Evolutionary conservation across 768 basidiomycete genomes (phyloP).

Genomic region (Phylloporus arenicola): DNA sequence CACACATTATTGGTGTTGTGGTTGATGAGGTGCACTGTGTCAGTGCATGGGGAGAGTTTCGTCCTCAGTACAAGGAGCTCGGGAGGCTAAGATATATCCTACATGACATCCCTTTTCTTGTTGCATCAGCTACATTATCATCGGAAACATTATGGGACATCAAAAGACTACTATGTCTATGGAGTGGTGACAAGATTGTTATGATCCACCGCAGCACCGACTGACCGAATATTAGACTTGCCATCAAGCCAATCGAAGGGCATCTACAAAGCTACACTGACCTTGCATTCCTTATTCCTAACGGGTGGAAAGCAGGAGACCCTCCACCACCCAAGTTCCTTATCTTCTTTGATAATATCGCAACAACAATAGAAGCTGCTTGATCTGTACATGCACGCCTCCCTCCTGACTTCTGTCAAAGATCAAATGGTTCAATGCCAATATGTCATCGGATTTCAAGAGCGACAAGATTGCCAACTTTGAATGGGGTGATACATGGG

Average conservation of each 20-base stretch:
- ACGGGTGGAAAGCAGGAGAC: neutral
- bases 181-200: slow-evolving; percentile 1
- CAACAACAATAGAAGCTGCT: neutral
- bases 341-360: no score
- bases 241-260: neutral
- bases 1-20: slow-evolving; percentile 1
- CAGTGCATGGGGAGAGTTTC: slow-evolving; percentile 27
- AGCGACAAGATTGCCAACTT: slow-evolving; percentile 10
- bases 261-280: neutral
- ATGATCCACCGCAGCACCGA: neutral
- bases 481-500: neutral
- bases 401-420: neutral
- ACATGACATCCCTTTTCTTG: slow-evolving; percentile 3
- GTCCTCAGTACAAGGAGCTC: slow-evolving; percentile 29
- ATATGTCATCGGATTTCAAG: slow-evolving; percentile 16
- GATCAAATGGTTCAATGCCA: neutral
- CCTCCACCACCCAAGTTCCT: neutral
- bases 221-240: neutral
- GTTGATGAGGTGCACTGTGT: slow-evolving; percentile 25
- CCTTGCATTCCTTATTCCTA: neutral
- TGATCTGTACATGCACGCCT: neutral
- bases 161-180: slow-evolving; percentile 9
- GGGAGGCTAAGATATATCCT: slow-evolving; percentile 9
- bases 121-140: slow-evolving; percentile 34
- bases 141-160: slow-evolving; percentile 16